Base-by-base conservation (phyloP, 306 rosid species). In the Vachellia collinsii region DNA sequence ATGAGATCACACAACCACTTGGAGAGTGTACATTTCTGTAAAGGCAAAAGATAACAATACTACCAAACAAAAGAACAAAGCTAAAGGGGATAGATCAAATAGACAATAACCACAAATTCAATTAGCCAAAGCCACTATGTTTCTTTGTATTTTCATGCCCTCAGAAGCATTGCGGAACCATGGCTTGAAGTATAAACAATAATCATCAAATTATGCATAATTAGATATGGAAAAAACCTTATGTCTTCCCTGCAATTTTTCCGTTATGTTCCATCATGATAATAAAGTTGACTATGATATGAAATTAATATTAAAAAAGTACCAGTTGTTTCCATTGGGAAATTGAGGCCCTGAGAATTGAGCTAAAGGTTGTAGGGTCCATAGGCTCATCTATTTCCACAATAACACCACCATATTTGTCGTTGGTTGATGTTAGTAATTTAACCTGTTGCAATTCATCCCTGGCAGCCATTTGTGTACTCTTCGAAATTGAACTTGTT, bases 241-340 rank as follows among this genome's bases (percentile, higher is more conserved):
- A 14, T 4, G 39, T 4, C 39, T 14, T 58, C n/a, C 50, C 68
- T 41, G 44, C 22, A 48, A 17, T 46, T 77, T 37, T 13, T 41
- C 53, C 9, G 38, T 11, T 70, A 51, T 37, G 69, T 20, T 65
- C 54, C 38, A 56, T 43, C 41, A 68, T 70, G 41, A 5, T 39
- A 61, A 4, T 4, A 42, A 53, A 51, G 51, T 53, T 36, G 36
- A 71, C 38, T 19, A 36, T 7, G 14, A 74, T 0, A 39, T 43
- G 62, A 17, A 71, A 44, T n/a, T 5, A 70, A 36, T 22, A 62
- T 44, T 38, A 79, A 76, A 72, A 34, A 70, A 76, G 9, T 85
- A 94, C 98, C 97, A 87, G 90, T 12, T 80, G 84, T 84, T 86
- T 92, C 98, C 98, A 94, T 23, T 82, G 87, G 5, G 90, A 79